Conservation (phyloP, 495 filamentous ascomycete genomes). For the Podospora pseudoanserina region DNA sequence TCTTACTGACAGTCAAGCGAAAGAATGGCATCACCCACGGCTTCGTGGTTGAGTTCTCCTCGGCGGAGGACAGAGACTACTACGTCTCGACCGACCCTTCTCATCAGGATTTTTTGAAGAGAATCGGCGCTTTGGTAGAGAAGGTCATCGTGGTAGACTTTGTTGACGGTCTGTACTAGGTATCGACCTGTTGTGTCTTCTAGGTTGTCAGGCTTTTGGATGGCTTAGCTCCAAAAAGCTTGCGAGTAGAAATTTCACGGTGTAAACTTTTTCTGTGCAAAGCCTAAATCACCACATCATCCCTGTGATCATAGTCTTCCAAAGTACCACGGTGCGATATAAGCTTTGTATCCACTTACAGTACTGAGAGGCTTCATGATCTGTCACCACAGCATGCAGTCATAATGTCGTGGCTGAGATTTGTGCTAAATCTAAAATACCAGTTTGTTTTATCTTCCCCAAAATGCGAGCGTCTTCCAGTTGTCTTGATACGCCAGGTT, state of each 20-base stretch:
- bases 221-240: background rate
- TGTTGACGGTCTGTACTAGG: slow-evolving; percentile 26
- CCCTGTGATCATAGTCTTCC: background rate
- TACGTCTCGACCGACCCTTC: slow-evolving; percentile 50
- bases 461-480: too few species aligned
- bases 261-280: background rate
- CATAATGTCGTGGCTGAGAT: too few species aligned
- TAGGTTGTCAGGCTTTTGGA: background rate
- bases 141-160: slow-evolving; percentile 47
- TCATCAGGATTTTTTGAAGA: slow-evolving; percentile 46
- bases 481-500: too few species aligned
- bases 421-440: too few species aligned
- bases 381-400: too few species aligned
- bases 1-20: slow-evolving; percentile 8
- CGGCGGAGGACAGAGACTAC: slow-evolving; percentile 53
- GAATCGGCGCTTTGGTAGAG: slow-evolving; percentile 33
- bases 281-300: background rate
- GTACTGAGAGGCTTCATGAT: too few species aligned
- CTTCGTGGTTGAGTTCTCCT: slow-evolving; percentile 62
- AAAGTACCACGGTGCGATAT: too few species aligned
- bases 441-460: too few species aligned
- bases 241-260: background rate
- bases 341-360: too few species aligned
- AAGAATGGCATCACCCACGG: slow-evolving; percentile 56
- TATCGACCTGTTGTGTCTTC: background rate